These are phyloP conservation scores for Corchorus olitorius DNA, from an alignment of 345 rosid genomes.

Conservation along the genomic window DNA sequence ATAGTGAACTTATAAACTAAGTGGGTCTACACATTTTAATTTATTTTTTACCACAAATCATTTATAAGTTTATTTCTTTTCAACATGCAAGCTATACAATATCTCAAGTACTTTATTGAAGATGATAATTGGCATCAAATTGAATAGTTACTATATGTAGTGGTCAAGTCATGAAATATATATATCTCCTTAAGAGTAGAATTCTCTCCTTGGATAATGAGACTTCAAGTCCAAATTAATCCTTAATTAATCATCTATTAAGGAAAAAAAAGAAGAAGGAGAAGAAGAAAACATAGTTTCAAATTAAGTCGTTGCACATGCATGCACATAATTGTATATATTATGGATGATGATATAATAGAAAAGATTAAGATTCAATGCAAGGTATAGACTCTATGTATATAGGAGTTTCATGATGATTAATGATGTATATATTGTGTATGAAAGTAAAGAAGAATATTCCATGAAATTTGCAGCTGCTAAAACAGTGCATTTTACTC, in stretches of 20 bases:
- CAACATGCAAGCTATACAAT: background rate
- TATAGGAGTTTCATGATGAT: no score
- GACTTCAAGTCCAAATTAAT: no score
- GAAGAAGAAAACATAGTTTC: background rate
- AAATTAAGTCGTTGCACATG: background rate
- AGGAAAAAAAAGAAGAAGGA: no score
- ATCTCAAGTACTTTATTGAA: no score
- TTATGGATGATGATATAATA: background rate
- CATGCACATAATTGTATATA: background rate
- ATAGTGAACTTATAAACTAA: background rate
- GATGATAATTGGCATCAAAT: no score
- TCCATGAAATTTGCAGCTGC: background rate
- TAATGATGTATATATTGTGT: no score
- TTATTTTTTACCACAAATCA: background rate
- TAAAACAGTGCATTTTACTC: slow-evolving; percentile 13
- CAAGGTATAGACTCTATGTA: no score
- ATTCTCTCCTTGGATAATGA: no score
- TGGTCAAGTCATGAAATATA: no score
- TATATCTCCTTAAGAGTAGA: no score
- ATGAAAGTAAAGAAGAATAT: background rate
- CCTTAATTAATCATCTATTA: no score
- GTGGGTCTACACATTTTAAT: background rate
- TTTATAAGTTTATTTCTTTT: background rate
- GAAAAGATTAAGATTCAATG: background rate
- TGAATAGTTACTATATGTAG: no score